Conservation (phyloP, 2,329 filamentous ascomycete species). For the Cryoendolithus antarcticus region DNA sequence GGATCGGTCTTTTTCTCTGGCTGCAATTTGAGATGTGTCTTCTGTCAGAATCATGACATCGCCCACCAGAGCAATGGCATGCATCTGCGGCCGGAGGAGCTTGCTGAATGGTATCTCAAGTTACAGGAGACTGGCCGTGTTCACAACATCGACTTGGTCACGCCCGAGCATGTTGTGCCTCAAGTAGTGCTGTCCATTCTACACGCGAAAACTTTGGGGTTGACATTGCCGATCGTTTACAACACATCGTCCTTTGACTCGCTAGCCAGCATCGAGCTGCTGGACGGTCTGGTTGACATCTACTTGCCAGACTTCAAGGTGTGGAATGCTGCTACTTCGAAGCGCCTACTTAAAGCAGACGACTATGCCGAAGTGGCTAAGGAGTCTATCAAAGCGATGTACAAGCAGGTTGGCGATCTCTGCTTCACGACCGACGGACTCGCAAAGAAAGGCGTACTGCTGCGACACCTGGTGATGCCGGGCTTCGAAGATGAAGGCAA, state of each 20-base stretch:
- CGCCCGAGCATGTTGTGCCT: slow-evolving; percentile 75
- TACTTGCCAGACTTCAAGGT: slow-evolving; percentile 86
- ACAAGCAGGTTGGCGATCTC: slow-evolving; percentile 68
- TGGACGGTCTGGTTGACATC: slow-evolving; percentile 72
- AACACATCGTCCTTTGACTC: slow-evolving; percentile 78
- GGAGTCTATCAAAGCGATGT: slow-evolving; percentile 71
- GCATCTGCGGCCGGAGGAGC: slow-evolving; percentile 63
- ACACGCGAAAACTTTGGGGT: slow-evolving; percentile 55
- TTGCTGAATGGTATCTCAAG: slow-evolving; percentile 74
- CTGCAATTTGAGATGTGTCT: slow-evolving; percentile 62
- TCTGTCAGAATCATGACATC: slow-evolving; percentile 75
- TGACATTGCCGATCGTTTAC: slow-evolving; percentile 66
- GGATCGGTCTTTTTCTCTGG: slow-evolving; percentile 74
- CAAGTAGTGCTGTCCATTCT: slow-evolving; percentile 70
- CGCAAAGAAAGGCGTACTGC: slow-evolving; percentile 62
- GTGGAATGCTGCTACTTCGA: slow-evolving; percentile 55
- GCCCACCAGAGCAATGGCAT: slow-evolving; percentile 70
- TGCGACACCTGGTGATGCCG: slow-evolving; percentile 77
- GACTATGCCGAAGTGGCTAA: slow-evolving; percentile 60
- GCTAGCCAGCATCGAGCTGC: slow-evolving; percentile 54
- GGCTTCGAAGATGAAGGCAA: slow-evolving; percentile 61
- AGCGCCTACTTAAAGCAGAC: slow-evolving; percentile 63
- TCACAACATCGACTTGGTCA: slow-evolving; percentile 86
- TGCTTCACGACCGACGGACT: slow-evolving; percentile 73
- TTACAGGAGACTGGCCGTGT: slow-evolving; percentile 65